Percentiles rank a stretch among this genome's conserved stretches.
phyloP scores from a whole-genome alignment of 805 yeast genomes.

The Zygotorulaspora danielsina region DNA sequence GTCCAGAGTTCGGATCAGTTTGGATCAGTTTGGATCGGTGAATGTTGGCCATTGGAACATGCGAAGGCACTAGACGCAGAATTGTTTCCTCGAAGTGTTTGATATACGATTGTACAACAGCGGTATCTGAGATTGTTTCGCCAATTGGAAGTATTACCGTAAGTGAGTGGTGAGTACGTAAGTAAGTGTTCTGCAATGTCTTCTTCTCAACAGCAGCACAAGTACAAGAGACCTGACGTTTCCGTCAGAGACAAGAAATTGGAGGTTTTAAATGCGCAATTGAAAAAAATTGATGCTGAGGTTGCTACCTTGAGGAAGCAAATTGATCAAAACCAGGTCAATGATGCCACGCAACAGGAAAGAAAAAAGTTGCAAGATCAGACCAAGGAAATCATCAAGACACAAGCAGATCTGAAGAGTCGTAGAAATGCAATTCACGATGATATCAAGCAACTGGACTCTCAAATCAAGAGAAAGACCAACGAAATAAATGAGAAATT shows the following conservation, averaged over 20 bases:
- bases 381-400: slow-evolving; percentile 43
- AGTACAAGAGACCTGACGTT: slow-evolving; percentile 70
- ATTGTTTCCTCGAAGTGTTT: too few species aligned
- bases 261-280: slow-evolving; percentile 52
- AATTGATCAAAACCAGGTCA: slow-evolving; percentile 46
- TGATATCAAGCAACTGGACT: slow-evolving; percentile 68
- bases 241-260: slow-evolving; percentile 56
- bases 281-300: slow-evolving; percentile 57
- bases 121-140: too few species aligned
- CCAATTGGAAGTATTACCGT: too few species aligned
- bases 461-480: slow-evolving; percentile 66
- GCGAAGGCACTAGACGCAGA: too few species aligned
- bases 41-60: too few species aligned
- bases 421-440: slow-evolving; percentile 48
- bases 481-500: slow-evolving; percentile 58
- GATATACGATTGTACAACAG: too few species aligned
- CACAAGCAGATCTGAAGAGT: slow-evolving; percentile 45
- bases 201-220: slow-evolving; percentile 8
- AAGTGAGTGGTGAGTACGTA: too few species aligned
- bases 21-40: too few species aligned
- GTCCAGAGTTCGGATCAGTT: too few species aligned
- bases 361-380: slow-evolving; percentile 52
- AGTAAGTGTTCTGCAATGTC: too few species aligned
- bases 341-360: slow-evolving; percentile 46
- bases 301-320: slow-evolving; percentile 50